phyloP scores from a whole-genome alignment of 169 alveolate genomes.

The Plasmodium knowlesi region DNA sequence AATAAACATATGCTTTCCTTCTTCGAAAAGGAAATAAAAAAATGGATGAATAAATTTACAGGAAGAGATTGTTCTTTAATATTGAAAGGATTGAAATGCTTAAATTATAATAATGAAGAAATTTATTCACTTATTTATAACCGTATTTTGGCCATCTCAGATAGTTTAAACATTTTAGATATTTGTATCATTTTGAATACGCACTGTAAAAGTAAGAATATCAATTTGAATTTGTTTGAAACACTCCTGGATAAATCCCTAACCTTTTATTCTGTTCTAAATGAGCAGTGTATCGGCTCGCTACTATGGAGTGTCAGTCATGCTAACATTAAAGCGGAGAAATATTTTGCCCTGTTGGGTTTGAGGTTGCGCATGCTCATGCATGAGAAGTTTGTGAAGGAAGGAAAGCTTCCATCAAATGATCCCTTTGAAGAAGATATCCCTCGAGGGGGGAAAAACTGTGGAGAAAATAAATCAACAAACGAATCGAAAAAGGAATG shows the following conservation, averaged over 20 bases:
- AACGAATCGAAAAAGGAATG: neutral
- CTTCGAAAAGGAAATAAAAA: conserved; percentile 73
- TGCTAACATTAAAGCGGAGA: conserved; percentile 71
- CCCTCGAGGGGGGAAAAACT: neutral
- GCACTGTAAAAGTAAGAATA: conserved; percentile 57
- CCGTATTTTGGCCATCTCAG: conserved; percentile 24
- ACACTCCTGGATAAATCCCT: conserved; percentile 53
- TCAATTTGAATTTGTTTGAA: conserved; percentile 61
- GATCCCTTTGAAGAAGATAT: neutral
- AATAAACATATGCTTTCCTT: conserved; percentile 59
- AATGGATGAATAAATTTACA: conserved; percentile 47
- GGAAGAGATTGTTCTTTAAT: conserved; percentile 75
- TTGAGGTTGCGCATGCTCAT: conserved; percentile 27
- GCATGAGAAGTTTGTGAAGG: conserved; percentile 16
- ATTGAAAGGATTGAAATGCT: conserved; percentile 53
- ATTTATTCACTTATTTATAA: conserved; percentile 30
- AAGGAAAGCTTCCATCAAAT: neutral
- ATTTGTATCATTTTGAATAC: conserved; percentile 73
- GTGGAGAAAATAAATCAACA: neutral
- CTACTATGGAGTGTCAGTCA: conserved; percentile 72
- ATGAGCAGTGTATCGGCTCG: conserved; percentile 70
- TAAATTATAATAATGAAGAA: conserved; percentile 29
- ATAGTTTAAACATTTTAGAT: conserved; percentile 42
- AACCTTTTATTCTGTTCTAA: conserved; percentile 41
- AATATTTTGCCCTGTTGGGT: conserved; percentile 43